Evolutionary conservation across 371 early-diverging fungal species (phyloP), one percentile per base, ranked within the genome.

Genomic region (Circinella umbellata): DNA sequence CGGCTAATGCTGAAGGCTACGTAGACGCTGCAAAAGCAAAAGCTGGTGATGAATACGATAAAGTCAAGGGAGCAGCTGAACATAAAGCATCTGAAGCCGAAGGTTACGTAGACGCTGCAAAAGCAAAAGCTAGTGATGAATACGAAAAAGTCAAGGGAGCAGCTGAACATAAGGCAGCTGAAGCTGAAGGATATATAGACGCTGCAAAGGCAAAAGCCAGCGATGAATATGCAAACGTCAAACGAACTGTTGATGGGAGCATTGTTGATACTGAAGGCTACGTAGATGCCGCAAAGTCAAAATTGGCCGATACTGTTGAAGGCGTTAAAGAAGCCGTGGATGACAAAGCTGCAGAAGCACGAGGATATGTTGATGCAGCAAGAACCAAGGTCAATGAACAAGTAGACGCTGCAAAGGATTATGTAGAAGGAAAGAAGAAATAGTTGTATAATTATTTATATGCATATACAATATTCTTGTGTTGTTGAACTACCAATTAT

Each of bases 41-140:
- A 47, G 37, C 42, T 9, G 39, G 48, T 34, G 60, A 60, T 34
- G 18, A 67, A 18, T 48, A 53, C 9, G 63, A 62, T 53, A 51
- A 62, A 10, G 69, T 63, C 51, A 69, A 69, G 57, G 55, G 38
- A 18, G 46, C 7, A 13, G 66, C 39, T 11, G 55, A 18, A 13
- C 55, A 69, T 20, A 63, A 53, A 39, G 69, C 67, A 42, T 11
- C 62, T 14, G 63, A 69, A 46, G 55, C 55, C 37, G 27, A 17
- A 54, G 63, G 55, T 37, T 63, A 67, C 64, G 68, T 67, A 11
- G 72, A 67, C 20, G 68, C 27, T 27, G 51, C 36, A 34, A 49
- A 51, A 37, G 42, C 57, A 57, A 67, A 60, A 47, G 37, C 42
- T 9, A 27, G 48, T 34, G 60, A 60, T 34, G 38, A 67, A 18